Evolutionary conservation across 805 yeast genomes (phyloP), one percentile per base, ranked within the genome.

Genomic region (Ogataea neopini): DNA sequence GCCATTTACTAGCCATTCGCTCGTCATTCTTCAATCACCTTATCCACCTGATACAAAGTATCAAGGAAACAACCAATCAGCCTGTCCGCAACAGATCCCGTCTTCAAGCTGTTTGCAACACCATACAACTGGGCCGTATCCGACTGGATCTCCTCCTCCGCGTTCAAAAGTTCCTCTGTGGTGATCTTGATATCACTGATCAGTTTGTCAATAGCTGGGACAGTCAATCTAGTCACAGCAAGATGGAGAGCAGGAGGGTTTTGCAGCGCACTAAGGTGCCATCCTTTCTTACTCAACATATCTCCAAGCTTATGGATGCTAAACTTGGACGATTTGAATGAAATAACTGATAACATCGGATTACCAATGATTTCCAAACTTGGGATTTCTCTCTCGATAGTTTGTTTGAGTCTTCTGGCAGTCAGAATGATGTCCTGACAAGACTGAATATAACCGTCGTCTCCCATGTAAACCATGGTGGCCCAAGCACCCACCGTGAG

Each of bases 401-500:
- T 71, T 1, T 59, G 49, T 55, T 79, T 82, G 57, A 90, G 69
- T 45, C 70, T 66, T 60, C 80, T 74, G 1, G 96, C 81, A 3
- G 91, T 80, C 6, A 67, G 56, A 6, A 90, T 81, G 42, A 92
- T 91, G 10, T 79, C 81, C 46, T 64, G 67, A 53, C 96, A 84
- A 1, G 84, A 76, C 51, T 82, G 63, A 5, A 66, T 73, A 65
- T 92, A 92, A 0, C 98, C 98, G n/a, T 80, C 79, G 47, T 80
- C 81, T 33, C 99, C 99, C 47, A 91, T 74, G 52, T 77, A 75
- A 38, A 92, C 69, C 76, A 92, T 70, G 0, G 97, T 90, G 0
- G 97, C 95, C 97, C 98, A 94, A 66, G 98, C 91, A 0, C 97
- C 98, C n/a, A 86, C 98, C 76, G 90, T 86, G 29, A 92, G 72